phyloP scores from a whole-genome alignment of 2,329 filamentous ascomycete species.

The Colletotrichum ledebouriae region DNA sequence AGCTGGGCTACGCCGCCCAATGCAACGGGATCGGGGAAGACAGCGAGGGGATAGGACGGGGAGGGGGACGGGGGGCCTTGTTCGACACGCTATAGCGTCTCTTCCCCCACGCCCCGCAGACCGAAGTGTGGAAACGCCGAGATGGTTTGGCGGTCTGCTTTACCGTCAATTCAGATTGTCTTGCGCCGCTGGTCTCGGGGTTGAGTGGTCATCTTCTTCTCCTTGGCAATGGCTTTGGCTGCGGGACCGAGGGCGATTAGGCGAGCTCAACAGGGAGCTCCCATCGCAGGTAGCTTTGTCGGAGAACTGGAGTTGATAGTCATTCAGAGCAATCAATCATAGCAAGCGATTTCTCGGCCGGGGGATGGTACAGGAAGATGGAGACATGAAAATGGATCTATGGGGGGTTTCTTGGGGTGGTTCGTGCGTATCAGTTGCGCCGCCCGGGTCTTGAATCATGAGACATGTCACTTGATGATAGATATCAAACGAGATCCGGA shows the following conservation, averaged over 20 bases:
- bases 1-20: slow-evolving; percentile 28
- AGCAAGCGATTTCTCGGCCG: slow-evolving; percentile 2
- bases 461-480: slow-evolving; percentile 1
- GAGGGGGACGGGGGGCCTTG: neutral
- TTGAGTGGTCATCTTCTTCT: neutral
- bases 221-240: neutral
- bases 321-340: slow-evolving; percentile 2
- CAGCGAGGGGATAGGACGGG: neutral
- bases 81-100: slow-evolving; percentile 7
- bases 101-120: slow-evolving; percentile 39
- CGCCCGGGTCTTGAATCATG: slow-evolving; percentile 35
- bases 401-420: slow-evolving; percentile 9
- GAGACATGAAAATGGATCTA: slow-evolving; percentile 4
- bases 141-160: neutral
- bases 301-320: neutral
- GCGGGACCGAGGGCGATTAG: neutral
- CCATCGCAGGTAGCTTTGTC: neutral
- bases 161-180: neutral
- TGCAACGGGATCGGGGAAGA: slow-evolving; percentile 36
- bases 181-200: neutral
- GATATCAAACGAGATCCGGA: slow-evolving; percentile 18
- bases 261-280: neutral
- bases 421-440: slow-evolving; percentile 34
- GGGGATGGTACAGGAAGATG: neutral
- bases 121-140: slow-evolving; percentile 35